Percentiles rank a stretch among this genome's conserved stretches.
phyloP scores from a whole-genome alignment of 169 alveolate species.

The Plasmodium inui region DNA sequence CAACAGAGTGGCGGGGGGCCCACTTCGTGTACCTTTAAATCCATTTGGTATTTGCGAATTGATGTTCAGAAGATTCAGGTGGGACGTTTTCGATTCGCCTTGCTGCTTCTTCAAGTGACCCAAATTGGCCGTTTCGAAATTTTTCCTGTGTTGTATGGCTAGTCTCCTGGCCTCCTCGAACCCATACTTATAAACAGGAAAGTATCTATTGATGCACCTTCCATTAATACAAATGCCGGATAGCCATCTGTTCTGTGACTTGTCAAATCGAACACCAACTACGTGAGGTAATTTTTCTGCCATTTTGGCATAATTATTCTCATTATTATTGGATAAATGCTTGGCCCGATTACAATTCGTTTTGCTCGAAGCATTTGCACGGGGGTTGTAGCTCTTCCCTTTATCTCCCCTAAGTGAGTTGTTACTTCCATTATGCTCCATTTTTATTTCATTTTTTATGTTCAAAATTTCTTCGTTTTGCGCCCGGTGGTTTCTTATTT shows the following conservation, averaged over 20 bases:
- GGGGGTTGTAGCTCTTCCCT: slow-evolving; percentile 1
- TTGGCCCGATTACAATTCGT: slow-evolving; percentile 2
- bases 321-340: slow-evolving; percentile 41
- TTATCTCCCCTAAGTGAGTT: slow-evolving; percentile 20
- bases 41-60: slow-evolving; percentile 74
- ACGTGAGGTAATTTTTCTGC: slow-evolving; percentile 76
- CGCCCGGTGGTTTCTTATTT: not conserved
- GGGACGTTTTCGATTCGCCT: slow-evolving; percentile 74
- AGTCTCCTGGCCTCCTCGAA: slow-evolving; percentile 81
- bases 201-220: slow-evolving; percentile 79
- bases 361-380: slow-evolving; percentile 9
- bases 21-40: slow-evolving; percentile 41
- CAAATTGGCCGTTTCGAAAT: slow-evolving; percentile 77
- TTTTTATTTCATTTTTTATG: slow-evolving; percentile 40
- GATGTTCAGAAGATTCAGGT: slow-evolving; percentile 42
- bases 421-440: slow-evolving; percentile 9
- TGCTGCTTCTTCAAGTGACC: slow-evolving; percentile 71
- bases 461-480: slow-evolving; percentile 14
- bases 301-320: slow-evolving; percentile 76
- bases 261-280: slow-evolving; percentile 86
- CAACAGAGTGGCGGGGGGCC: not conserved
- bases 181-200: slow-evolving; percentile 83
- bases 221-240: slow-evolving; percentile 81
- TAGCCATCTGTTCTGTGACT: slow-evolving; percentile 87
- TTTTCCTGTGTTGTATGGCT: slow-evolving; percentile 84